Conservation (phyloP, 139 green algal species). For the Chlamydomonas sp. region DNA sequence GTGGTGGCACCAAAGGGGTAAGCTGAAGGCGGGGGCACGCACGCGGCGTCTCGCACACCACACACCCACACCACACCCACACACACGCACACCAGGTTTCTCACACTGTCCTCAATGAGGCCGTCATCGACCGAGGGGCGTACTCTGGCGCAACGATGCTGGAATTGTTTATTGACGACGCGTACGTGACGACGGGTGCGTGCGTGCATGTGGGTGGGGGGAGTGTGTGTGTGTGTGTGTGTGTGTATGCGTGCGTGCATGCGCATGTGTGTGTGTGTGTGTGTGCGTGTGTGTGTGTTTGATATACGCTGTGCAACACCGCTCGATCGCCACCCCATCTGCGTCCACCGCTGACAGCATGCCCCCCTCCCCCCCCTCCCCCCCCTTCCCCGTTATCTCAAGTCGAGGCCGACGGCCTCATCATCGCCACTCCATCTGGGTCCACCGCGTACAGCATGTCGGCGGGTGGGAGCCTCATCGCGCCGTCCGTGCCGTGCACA, state of each 20-base stretch:
- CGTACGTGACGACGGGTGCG: conserved; percentile 59
- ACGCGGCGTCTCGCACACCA: neutral
- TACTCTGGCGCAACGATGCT: conserved; percentile 59
- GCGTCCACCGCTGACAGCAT: conserved; percentile 77
- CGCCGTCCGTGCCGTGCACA: conserved; percentile 77
- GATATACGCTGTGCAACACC: no score
- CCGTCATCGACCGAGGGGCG: conserved; percentile 59
- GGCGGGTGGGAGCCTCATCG: conserved; percentile 79
- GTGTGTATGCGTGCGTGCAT: neutral
- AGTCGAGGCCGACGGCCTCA: conserved; percentile 72
- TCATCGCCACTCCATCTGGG: conserved; percentile 78
- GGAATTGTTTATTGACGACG: conserved; percentile 73
- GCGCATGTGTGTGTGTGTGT: neutral
- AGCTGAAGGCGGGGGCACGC: no score
- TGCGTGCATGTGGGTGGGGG: neutral
- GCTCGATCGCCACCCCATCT: conserved; percentile 69
- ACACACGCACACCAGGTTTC: conserved; percentile 31
- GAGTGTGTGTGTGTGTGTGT: neutral
- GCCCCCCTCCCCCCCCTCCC: conserved; percentile 7
- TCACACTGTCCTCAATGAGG: conserved; percentile 79
- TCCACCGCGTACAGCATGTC: conserved; percentile 84
- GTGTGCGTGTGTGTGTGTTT: conserved; percentile 59
- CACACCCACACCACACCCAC: neutral
- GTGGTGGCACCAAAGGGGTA: no score
- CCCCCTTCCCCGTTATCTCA: neutral